phyloP scores from a whole-genome alignment of 306 rosid genomes.

The Rosa lucieae region DNA sequence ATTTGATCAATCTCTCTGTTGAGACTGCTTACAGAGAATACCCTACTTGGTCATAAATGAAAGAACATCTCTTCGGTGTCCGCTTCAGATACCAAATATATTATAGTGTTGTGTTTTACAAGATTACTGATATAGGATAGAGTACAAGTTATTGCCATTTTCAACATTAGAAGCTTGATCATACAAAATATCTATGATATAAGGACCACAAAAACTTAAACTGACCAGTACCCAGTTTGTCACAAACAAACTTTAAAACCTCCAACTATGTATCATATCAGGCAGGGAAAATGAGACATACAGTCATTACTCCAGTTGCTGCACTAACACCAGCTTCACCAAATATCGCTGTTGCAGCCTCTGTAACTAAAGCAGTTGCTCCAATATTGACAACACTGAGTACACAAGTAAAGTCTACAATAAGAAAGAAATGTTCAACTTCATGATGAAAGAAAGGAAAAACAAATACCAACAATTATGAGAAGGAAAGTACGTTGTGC shows the following conservation, averaged over 20 bases:
- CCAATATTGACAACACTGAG: slow-evolving; percentile 94
- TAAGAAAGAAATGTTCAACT: slow-evolving; percentile 40
- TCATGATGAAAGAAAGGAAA: slow-evolving; percentile 17
- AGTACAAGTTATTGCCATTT: not conserved
- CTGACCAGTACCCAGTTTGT: not conserved
- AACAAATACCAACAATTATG: slow-evolving; percentile 19
- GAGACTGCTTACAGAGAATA: not conserved
- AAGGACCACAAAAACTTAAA: not conserved
- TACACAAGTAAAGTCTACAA: slow-evolving; percentile 38
- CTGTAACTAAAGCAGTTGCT: slow-evolving; percentile 94
- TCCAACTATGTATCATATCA: slow-evolving; percentile 16
- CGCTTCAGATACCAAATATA: not conserved
- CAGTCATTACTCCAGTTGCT: slow-evolving; percentile 99
- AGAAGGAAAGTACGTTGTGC: slow-evolving; percentile 85
- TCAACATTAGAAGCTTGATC: not conserved
- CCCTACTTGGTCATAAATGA: not conserved
- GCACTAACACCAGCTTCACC: slow-evolving; percentile 99
- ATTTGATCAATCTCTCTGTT: not conserved
- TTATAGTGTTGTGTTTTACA: not conserved
- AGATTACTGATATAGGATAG: not conserved
- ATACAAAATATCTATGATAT: not conserved
- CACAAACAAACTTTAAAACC: slow-evolving; percentile 1
- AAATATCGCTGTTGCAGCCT: slow-evolving; percentile 91
- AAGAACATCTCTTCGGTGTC: not conserved
- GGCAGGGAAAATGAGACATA: slow-evolving; percentile 45